These are phyloP conservation scores for Ascodesmis nigricans DNA, from an alignment of 495 filamentous ascomycete genomes.

Conservation along the genomic window DNA sequence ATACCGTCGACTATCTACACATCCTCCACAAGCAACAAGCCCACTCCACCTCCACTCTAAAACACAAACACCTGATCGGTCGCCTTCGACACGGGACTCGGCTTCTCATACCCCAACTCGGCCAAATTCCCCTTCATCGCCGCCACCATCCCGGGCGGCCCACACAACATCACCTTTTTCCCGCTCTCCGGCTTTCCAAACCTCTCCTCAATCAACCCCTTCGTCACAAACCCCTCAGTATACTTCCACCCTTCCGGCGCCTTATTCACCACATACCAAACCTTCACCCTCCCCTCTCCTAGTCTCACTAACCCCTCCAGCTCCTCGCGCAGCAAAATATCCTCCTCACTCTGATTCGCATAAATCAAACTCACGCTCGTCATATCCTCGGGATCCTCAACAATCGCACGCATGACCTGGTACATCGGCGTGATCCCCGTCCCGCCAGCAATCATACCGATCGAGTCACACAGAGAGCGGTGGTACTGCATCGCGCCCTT, in stretches of 20 bases:
- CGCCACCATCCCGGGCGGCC: constrained; percentile 86
- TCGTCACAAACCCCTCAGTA: constrained; percentile 78
- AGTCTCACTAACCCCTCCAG: constrained; percentile 54
- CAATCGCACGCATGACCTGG: constrained; percentile 77
- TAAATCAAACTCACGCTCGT: constrained; percentile 89
- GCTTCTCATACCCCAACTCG: constrained; percentile 71
- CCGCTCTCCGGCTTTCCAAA: constrained; percentile 64
- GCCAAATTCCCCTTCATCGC: constrained; percentile 94
- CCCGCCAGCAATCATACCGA: constrained; percentile 95
- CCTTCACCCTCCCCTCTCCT: constrained; percentile 56
- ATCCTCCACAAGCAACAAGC: too few relatives aligned
- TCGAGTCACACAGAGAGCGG: constrained; percentile 78
- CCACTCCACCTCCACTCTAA: too few relatives aligned
- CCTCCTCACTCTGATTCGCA: constrained; percentile 80
- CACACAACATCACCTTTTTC: constrained; percentile 90
- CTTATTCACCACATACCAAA: constrained; percentile 93
- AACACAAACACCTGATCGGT: constrained; percentile 97
- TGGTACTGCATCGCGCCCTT: constrained; percentile 95
- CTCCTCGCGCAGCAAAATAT: constrained; percentile 83
- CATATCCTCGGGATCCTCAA: constrained; percentile 54
- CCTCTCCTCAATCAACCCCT: constrained; percentile 84
- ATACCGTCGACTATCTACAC: too few relatives aligned
- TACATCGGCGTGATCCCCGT: constrained; percentile 98
- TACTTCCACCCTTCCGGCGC: constrained; percentile 76
- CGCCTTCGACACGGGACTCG: constrained; percentile 83